Conservation (phyloP, 1,139 yeast genomes). For the Hansenula lynferdii region DNA sequence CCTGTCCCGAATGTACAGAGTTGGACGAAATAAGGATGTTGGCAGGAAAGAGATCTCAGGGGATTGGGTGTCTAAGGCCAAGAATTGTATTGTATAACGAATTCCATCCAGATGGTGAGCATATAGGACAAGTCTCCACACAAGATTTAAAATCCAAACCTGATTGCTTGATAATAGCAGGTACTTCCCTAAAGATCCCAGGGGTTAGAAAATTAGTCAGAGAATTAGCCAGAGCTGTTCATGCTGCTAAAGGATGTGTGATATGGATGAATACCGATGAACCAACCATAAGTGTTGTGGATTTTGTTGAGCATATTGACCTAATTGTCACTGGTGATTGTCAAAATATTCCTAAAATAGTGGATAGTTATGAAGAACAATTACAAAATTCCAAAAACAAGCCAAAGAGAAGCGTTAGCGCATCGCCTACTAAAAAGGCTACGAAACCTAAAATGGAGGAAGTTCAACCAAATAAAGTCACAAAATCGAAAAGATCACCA, state of each 20-base stretch:
- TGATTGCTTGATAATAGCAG: conserved; percentile 77
- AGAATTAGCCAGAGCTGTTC: conserved; percentile 64
- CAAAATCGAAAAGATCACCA: conserved; percentile 2
- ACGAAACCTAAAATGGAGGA: too few relatives aligned
- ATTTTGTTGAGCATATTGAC: conserved; percentile 49
- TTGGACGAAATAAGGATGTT: conserved; percentile 42
- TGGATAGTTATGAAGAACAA: conserved; percentile 27
- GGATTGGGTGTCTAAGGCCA: conserved; percentile 75
- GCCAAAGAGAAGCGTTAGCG: too few relatives aligned
- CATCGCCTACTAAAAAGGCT: too few relatives aligned
- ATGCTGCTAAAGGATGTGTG: conserved; percentile 49
- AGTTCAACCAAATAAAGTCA: not conserved
- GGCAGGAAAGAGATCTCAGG: conserved; percentile 70
- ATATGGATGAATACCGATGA: conserved; percentile 54
- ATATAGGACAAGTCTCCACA: conserved; percentile 68
- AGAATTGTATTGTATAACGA: conserved; percentile 83
- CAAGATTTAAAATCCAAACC: conserved; percentile 62
- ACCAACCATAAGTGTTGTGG: conserved; percentile 43
- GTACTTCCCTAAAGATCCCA: conserved; percentile 82
- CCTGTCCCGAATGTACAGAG: conserved; percentile 55
- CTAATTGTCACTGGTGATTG: conserved; percentile 56
- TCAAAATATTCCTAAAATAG: conserved; percentile 38
- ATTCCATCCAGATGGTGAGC: conserved; percentile 82
- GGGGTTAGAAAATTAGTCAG: conserved; percentile 77
- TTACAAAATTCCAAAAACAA: too few relatives aligned